Evolutionary conservation across 1,284 basidiomycete species (phyloP), one percentile per base, ranked within the genome.

Genomic region (Cryptococcus depauperatus): DNA sequence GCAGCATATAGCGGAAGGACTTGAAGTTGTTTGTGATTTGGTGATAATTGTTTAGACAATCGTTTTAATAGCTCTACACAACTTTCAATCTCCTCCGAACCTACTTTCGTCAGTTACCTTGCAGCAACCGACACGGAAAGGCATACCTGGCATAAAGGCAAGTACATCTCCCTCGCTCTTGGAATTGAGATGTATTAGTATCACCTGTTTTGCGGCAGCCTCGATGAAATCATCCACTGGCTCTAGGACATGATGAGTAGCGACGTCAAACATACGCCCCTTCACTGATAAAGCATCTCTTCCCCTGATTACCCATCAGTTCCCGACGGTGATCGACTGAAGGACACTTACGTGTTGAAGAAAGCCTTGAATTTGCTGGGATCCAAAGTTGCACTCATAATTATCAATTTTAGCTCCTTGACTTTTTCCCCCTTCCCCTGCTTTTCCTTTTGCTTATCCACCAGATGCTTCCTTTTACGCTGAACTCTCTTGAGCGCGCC

Each of bases 331-430:
- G 28, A 16, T 14, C n/a, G 35, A 37, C 19, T 22, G 23, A n/a
- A 3, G 6, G 26, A 5, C 23, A 59, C 82, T 41, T 56, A 91
- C 85, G 78, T 74, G 61, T 83, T 71, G 61, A 88, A 96, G 70
- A 95, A 98, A 35, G 76, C 76, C 67, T 85, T 85, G 67, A 98
- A 98, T 52, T 87, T 87, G 50, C 90, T 82, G 0, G 92, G 91
- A 65, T 98, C 92, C 16, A 98, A 77, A 2, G 93, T 98, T 2
- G 93, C 93, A 70, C 86, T 91, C 93, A 97, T 98, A 59, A 99
- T 79, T 18, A 99, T 79, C 41, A 99, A 78, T 68, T 93, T 97
- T 52, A 98, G 77, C 14, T 58, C 55, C 23, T 52, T 56, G 13
- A 66, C 57, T 44, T 42, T 49, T 35, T 75, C 76, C 4, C 58